These are phyloP conservation scores for Dichotomopilus funicola DNA, from an alignment of 2,329 filamentous ascomycete species.

Conservation along the genomic window DNA sequence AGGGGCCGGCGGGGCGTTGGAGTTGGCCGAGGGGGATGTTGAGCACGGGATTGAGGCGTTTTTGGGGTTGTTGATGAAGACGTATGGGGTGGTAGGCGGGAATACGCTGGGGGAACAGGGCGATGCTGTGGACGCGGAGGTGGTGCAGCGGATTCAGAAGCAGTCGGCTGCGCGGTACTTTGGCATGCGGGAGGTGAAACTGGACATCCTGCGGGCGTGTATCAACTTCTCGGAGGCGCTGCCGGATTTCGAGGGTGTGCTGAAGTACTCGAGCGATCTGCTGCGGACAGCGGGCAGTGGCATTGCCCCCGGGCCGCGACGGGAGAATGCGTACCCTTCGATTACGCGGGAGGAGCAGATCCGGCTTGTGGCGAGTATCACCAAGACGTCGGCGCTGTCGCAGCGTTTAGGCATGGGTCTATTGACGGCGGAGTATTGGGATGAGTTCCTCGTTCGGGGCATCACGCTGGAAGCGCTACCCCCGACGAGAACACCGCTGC, in stretches of 20 bases:
- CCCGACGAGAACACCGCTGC: conserved; percentile 54
- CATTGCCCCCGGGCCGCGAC: conserved; percentile 63
- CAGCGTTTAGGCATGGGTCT: conserved; percentile 64
- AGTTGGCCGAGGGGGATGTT: conserved; percentile 58
- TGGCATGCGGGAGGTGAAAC: conserved; percentile 73
- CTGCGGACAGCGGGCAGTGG: conserved; percentile 76
- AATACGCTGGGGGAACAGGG: conserved; percentile 19
- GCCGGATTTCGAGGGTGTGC: conserved; percentile 84
- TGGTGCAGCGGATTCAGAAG: conserved; percentile 51
- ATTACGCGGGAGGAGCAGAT: conserved; percentile 79
- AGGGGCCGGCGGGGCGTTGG: conserved; percentile 33
- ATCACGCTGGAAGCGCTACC: conserved; percentile 62
- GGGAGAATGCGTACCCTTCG: conserved; percentile 61
- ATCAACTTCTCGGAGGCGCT: conserved; percentile 91
- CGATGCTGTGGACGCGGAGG: conserved; percentile 46
- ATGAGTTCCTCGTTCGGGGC: conserved; percentile 82
- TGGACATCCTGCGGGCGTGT: conserved; percentile 81
- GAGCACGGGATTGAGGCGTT: conserved; percentile 61
- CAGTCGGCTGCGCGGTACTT: conserved; percentile 58
- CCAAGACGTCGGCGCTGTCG: conserved; percentile 73
- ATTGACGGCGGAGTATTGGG: conserved; percentile 85
- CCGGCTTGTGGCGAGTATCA: conserved; percentile 76
- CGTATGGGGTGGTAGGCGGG: conserved; percentile 55
- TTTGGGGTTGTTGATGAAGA: conserved; percentile 53
- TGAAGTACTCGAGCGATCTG: conserved; percentile 78